Evolutionary conservation across 2,329 filamentous ascomycete genomes (phyloP).

Genomic region (Aspergillus brasiliensis): DNA sequence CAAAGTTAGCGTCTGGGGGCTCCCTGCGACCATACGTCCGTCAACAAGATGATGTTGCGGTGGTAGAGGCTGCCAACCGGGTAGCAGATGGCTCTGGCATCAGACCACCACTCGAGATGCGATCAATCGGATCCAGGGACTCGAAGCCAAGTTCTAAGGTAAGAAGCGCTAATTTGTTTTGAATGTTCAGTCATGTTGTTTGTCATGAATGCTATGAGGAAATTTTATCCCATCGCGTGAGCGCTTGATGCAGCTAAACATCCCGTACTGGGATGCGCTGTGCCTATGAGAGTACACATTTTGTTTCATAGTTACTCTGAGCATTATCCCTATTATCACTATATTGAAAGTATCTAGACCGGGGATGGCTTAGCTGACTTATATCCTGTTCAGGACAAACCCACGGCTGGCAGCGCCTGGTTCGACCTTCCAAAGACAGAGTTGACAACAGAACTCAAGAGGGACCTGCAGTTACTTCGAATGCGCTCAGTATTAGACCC

Average conservation of each 20-base stretch:
- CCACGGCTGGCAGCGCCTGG: constrained; percentile 79
- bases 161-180: constrained; percentile 30
- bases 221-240: constrained; percentile 66
- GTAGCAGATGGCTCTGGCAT: constrained; percentile 53
- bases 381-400: constrained; percentile 50
- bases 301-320: constrained; percentile 75
- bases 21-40: constrained; percentile 58
- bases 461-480: constrained; percentile 84
- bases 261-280: constrained; percentile 78
- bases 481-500: constrained; percentile 89
- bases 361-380: constrained; percentile 14
- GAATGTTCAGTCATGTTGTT: constrained; percentile 12
- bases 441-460: constrained; percentile 80
- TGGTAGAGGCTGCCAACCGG: constrained; percentile 52
- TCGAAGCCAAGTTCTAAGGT: constrained; percentile 44
- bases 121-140: constrained; percentile 7
- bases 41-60: constrained; percentile 55
- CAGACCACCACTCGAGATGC: constrained; percentile 15
- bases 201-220: constrained; percentile 65
- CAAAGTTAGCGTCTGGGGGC: constrained; percentile 51
- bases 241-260: constrained; percentile 71
- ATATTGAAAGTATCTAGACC: constrained; percentile 6
- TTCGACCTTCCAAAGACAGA: constrained; percentile 84
- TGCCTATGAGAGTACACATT: constrained; percentile 65
- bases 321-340: constrained; percentile 33